These are phyloP conservation scores for Biscutella laevigata DNA, from an alignment of 441 rosid species.

Conservation along the genomic window DNA sequence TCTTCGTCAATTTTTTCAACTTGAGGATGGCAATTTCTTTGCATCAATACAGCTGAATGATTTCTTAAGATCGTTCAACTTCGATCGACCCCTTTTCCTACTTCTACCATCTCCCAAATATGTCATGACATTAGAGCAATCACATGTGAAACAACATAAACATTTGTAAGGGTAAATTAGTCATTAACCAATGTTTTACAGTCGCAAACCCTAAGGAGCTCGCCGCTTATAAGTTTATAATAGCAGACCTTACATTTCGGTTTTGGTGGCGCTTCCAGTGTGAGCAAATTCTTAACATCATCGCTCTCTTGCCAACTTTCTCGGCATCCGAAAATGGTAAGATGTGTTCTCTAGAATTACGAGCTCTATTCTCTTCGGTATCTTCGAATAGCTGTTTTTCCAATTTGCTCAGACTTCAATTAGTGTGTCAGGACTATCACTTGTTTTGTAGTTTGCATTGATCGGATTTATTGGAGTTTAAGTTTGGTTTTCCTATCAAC, in stretches of 20 bases:
- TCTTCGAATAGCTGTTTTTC: background rate
- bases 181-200: background rate
- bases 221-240: conserved; percentile 10
- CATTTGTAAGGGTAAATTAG: conserved; percentile 2
- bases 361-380: background rate
- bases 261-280: conserved; percentile 5
- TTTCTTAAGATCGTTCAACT: no score
- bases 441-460: background rate
- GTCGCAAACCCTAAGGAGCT: conserved; percentile 7
- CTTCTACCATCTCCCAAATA: no score
- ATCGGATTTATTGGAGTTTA: background rate
- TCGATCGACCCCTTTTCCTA: no score
- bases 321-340: conserved; percentile 12
- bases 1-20: no score
- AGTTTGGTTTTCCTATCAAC: background rate
- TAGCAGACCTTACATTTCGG: no score
- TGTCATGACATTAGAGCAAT: no score
- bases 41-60: no score
- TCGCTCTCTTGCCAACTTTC: background rate
- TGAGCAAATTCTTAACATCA: background rate
- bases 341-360: background rate
- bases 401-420: background rate
- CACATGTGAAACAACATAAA: no score
- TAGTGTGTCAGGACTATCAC: background rate
- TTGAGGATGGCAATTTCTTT: no score